Evolutionary conservation across 768 basidiomycete species (phyloP).

Genomic region (Rhizopogon salebrosus): DNA sequence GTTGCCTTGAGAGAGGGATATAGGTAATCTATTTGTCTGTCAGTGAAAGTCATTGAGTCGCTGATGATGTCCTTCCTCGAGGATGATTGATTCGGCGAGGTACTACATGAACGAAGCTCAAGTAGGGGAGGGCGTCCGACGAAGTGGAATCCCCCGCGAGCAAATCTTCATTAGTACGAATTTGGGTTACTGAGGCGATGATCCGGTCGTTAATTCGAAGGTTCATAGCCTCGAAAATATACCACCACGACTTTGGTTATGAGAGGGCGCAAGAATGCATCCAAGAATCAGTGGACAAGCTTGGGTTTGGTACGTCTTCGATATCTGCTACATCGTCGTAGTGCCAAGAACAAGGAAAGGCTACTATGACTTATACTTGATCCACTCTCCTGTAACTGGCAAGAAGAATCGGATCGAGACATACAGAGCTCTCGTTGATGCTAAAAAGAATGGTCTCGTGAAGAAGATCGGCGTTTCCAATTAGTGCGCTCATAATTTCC

Average conservation of each 20-base stretch:
- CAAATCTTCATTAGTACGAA: slow-evolving; percentile 26
- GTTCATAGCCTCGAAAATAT: slow-evolving; percentile 19
- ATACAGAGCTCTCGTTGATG: slow-evolving; percentile 35
- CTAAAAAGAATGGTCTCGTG: slow-evolving; percentile 31
- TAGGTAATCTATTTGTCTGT: slow-evolving; percentile 11
- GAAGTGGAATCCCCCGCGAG: slow-evolving; percentile 18
- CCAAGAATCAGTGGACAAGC: slow-evolving; percentile 18
- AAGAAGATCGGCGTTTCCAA: slow-evolving; percentile 42
- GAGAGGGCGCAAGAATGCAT: slow-evolving; percentile 11
- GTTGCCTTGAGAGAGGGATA: slow-evolving; percentile 21
- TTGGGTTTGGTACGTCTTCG: slow-evolving; percentile 14
- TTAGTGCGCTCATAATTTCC: slow-evolving; percentile 27
- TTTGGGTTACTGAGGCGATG: background rate
- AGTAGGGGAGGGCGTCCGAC: slow-evolving; percentile 22
- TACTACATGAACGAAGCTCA: slow-evolving; percentile 19
- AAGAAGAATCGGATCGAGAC: slow-evolving; percentile 32
- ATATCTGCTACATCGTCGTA: background rate
- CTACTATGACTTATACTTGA: slow-evolving; percentile 43
- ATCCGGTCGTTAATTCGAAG: background rate
- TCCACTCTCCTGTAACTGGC: slow-evolving; percentile 39
- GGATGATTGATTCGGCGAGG: slow-evolving; percentile 24
- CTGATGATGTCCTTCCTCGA: background rate
- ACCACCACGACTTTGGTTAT: slow-evolving; percentile 5
- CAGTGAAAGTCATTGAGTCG: background rate
- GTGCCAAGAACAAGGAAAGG: slow-evolving; percentile 17